phyloP scores from a whole-genome alignment of 345 rosid species.

The Citrus trifoliata region DNA sequence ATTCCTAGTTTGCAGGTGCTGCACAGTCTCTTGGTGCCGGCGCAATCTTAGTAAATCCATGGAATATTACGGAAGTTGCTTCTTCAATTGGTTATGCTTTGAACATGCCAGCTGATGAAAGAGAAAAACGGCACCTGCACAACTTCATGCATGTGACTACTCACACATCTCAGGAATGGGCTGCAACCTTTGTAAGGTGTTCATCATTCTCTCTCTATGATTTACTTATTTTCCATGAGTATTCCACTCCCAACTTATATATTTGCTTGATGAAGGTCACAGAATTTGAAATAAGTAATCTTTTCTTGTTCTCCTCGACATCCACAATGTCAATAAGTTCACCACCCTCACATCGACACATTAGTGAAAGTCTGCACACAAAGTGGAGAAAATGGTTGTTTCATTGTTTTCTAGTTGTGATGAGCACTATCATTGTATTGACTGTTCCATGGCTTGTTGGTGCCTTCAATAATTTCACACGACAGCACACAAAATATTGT shows the following conservation, averaged over 20 bases:
- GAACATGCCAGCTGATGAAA: slow-evolving; percentile 54
- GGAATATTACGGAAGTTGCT: slow-evolving; percentile 62
- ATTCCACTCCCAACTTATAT: not conserved
- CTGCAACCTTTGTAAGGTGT: slow-evolving; percentile 60
- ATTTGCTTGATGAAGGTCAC: not conserved
- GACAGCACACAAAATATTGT: not conserved
- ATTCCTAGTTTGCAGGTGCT: slow-evolving; percentile 61
- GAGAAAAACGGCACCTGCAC: slow-evolving; percentile 58
- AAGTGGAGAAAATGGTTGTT: not conserved
- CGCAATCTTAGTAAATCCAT: slow-evolving; percentile 55
- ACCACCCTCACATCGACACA: not conserved
- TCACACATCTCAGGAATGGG: slow-evolving; percentile 70
- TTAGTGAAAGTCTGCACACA: not conserved
- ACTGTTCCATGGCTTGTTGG: not conserved
- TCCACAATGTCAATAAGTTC: not conserved
- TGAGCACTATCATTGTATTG: slow-evolving; percentile 1
- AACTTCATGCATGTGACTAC: slow-evolving; percentile 58
- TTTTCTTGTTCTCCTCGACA: not conserved
- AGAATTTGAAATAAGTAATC: not conserved
- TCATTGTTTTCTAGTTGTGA: not conserved
- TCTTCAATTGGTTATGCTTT: slow-evolving; percentile 51
- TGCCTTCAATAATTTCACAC: too few species aligned
- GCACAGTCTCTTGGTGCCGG: slow-evolving; percentile 72
- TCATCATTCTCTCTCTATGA: not conserved
- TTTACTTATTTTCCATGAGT: not conserved